These are phyloP conservation scores for Cryomyces minteri DNA, from an alignment of 495 filamentous ascomycete species.

Conservation along the genomic window DNA sequence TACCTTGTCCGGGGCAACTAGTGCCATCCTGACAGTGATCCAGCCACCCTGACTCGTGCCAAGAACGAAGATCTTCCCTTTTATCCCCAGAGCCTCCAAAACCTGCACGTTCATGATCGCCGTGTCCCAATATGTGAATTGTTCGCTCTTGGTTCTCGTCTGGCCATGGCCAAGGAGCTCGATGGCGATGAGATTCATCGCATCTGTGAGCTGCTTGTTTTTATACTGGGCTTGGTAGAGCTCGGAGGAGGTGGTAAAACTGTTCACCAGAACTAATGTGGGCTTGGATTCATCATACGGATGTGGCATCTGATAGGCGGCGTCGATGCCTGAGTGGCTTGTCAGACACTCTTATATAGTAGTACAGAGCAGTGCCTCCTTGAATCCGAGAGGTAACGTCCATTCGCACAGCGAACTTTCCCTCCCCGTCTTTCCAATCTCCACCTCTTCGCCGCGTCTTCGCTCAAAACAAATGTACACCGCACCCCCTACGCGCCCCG, in stretches of 20 bases:
- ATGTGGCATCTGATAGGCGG: slow-evolving; percentile 30
- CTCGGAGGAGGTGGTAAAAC: slow-evolving; percentile 34
- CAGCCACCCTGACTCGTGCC: slow-evolving; percentile 48
- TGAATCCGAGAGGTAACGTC: slow-evolving; percentile 13
- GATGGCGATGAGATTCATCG: slow-evolving; percentile 30
- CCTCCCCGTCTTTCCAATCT: not conserved
- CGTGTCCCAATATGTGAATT: slow-evolving; percentile 35
- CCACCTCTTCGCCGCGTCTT: not conserved
- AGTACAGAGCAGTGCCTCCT: too few relatives aligned
- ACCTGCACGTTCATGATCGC: slow-evolving; percentile 31
- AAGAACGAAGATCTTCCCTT: slow-evolving; percentile 32
- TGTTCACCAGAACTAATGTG: slow-evolving; percentile 38
- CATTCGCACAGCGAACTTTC: slow-evolving; percentile 18
- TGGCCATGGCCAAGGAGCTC: slow-evolving; percentile 33
- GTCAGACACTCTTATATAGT: too few relatives aligned
- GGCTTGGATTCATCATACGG: slow-evolving; percentile 33
- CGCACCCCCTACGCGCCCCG: not conserved
- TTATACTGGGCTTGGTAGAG: slow-evolving; percentile 33
- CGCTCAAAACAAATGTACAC: not conserved
- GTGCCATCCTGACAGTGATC: slow-evolving; percentile 39
- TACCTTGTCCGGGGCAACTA: slow-evolving; percentile 35
- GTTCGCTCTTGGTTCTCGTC: slow-evolving; percentile 22
- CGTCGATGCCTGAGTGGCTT: slow-evolving; percentile 24
- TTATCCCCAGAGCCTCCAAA: slow-evolving; percentile 31
- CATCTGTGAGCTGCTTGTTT: slow-evolving; percentile 24